Percentiles rank a stretch among this genome's conserved stretches.
Conservation (phyloP, 2,329 filamentous ascomycete species). For the Aspergillus unguis region DNA sequence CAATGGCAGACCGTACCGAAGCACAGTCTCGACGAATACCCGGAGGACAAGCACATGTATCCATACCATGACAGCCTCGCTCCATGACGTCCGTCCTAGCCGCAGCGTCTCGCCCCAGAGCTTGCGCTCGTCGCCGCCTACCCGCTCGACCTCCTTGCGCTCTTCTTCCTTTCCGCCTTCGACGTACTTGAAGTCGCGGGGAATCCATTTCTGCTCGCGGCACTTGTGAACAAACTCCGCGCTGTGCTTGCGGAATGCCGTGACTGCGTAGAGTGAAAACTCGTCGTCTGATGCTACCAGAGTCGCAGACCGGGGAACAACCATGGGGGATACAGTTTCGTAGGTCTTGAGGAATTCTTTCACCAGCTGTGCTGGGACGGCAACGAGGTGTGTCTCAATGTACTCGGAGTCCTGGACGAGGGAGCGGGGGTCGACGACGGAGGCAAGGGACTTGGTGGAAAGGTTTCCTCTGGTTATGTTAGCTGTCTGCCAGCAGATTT, state of each 20-base stretch:
- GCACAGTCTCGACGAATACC: conserved; percentile 96
- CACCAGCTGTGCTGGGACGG: conserved; percentile 72
- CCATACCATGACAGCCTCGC: conserved; percentile 94
- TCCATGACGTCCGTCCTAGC: conserved; percentile 86
- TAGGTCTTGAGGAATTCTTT: conserved; percentile 90
- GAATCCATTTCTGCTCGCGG: conserved; percentile 90
- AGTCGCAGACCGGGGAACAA: conserved; percentile 82
- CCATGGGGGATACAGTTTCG: conserved; percentile 84
- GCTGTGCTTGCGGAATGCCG: conserved; percentile 88
- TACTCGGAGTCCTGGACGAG: conserved; percentile 91
- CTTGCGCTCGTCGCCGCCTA: conserved; percentile 82
- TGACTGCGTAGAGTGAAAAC: conserved; percentile 82
- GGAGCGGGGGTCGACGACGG: conserved; percentile 75
- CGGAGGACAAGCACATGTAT: conserved; percentile 85
- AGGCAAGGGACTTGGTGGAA: conserved; percentile 86
- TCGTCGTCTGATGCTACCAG: conserved; percentile 84
- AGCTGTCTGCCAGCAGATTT: not conserved
- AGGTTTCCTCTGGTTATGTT: conserved; percentile 70
- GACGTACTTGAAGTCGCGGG: conserved; percentile 88
- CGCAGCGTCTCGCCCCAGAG: conserved; percentile 88
- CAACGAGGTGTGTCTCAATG: conserved; percentile 90
- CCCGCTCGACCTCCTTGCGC: conserved; percentile 76
- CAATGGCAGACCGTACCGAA: conserved; percentile 87
- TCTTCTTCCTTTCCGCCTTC: conserved; percentile 89
- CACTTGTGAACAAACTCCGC: conserved; percentile 87